These are phyloP conservation scores for Paramyrothecium roridum DNA, from an alignment of 2,329 filamentous ascomycete species.

Conservation along the genomic window DNA sequence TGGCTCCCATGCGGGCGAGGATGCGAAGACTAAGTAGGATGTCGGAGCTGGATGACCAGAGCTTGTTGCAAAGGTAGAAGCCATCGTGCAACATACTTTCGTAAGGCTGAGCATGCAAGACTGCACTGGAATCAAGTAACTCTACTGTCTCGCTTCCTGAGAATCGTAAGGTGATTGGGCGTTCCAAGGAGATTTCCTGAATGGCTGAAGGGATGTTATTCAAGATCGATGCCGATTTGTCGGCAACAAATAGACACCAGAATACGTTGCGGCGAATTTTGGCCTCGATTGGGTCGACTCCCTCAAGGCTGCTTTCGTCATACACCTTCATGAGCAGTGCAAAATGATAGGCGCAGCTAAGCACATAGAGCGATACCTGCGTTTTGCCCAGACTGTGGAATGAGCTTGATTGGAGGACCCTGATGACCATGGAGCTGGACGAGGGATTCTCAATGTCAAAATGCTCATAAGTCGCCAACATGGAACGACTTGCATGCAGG, in stretches of 20 bases:
- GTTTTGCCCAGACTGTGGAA: constrained; percentile 6
- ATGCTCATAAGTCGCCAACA: constrained; percentile 6
- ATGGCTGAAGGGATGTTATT: constrained; percentile 5
- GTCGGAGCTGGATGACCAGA: constrained; percentile 6
- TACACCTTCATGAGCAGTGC: constrained; percentile 7
- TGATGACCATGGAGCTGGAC: constrained; percentile 6
- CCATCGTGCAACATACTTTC: constrained; percentile 5
- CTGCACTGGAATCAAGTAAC: too few species aligned
- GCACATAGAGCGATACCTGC: constrained; percentile 3
- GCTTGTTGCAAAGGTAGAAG: constrained; percentile 2
- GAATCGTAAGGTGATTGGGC: not conserved
- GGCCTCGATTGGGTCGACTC: constrained; percentile 5
- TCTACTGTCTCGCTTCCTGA: too few species aligned
- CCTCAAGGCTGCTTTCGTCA: constrained; percentile 3
- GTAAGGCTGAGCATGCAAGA: constrained; percentile 1
- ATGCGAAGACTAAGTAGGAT: constrained; percentile 6
- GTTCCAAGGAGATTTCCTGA: constrained; percentile 5
- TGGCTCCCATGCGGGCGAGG: not conserved
- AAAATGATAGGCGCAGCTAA: constrained; percentile 5
- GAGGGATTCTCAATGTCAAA: constrained; percentile 5
- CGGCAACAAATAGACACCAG: not conserved
- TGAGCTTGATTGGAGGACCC: constrained; percentile 3
- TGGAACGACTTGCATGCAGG: constrained; percentile 4
- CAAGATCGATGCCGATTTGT: constrained; percentile 9
- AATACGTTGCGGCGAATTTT: constrained; percentile 6